Base-by-base conservation (phyloP, 148 eudicot genomes). In the Rhododendron ovatum region DNA sequence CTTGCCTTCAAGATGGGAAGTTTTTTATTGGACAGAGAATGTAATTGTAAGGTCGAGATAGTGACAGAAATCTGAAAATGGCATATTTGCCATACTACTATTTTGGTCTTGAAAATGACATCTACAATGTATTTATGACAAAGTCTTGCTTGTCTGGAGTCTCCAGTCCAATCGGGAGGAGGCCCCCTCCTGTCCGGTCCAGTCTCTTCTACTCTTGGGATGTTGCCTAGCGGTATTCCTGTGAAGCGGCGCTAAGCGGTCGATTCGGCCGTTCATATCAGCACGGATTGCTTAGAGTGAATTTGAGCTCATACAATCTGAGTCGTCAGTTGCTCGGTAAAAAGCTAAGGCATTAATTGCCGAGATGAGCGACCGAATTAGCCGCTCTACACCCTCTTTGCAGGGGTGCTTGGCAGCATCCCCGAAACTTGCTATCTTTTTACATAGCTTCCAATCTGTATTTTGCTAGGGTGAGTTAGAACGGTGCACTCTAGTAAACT, bases 231-330 rank as follows among this genome's bases (percentile, higher is more conserved):
- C 43, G 6, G 7, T 6, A 39, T 39, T 39, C 0, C 6, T 0
- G 7, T 0, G 4, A 39, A 39, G 0, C 0, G 0, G 41, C 4
- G 41, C 0, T 5, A 39, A 0, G 41, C 5, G 5, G 41, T 0
- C 6, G 43, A 5, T 39, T 2, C 41, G 4, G 5, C 39, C 0
- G 0, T 39, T 39, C 41, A 39, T 39, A 0, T 39, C 4, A 5
- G 0, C 5, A 39, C 41, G 41, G 5, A 39, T 0, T 3, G 3
- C 0, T 3, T 0, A 0, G 41, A 39, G 0, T 39, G 6, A 39
- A 39, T 39, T 0, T 39, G 6, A 39, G 5, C 0, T 0, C 0
- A 39, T 39, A 39, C 41, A 39, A 39, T 39, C 0, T 39, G 0
- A 39, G 0, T 2, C 5, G 5, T 37, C 0, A 37, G 0, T 37